These are phyloP conservation scores for Spathaspora sp. DNA, from an alignment of 805 yeast genomes.

Conservation along the genomic window DNA sequence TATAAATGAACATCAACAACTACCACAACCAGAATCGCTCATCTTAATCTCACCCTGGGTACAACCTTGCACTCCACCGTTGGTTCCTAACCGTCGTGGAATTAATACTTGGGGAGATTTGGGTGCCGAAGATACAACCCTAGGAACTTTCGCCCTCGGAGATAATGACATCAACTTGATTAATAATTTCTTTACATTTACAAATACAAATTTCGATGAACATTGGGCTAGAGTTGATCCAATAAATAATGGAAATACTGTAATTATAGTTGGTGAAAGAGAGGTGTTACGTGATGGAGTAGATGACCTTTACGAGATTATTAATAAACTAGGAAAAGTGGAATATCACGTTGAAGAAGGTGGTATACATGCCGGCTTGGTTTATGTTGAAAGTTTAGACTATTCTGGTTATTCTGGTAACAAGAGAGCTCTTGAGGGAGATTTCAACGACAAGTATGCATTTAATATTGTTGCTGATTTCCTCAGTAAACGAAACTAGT, in stretches of 20 bases:
- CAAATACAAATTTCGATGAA: conserved; percentile 17
- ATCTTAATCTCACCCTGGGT: conserved; percentile 34
- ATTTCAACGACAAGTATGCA: conserved; percentile 17
- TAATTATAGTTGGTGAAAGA: conserved; percentile 28
- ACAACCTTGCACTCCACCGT: conserved; percentile 23
- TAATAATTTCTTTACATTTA: conserved; percentile 18
- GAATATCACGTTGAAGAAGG: conserved; percentile 23
- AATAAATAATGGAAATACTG: conserved; percentile 14
- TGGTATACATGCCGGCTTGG: conserved; percentile 32
- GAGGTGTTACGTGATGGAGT: conserved; percentile 29
- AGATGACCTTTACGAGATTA: conserved; percentile 19
- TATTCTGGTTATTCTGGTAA: conserved; percentile 19
- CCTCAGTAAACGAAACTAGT: conserved; percentile 10
- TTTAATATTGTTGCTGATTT: conserved; percentile 6
- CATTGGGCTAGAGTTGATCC: conserved; percentile 26
- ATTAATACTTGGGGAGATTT: conserved; percentile 26
- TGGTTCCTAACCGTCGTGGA: conserved; percentile 19
- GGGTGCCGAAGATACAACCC: conserved; percentile 21
- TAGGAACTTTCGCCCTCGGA: conserved; percentile 33
- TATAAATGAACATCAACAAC: conserved; percentile 2
- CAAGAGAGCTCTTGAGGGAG: conserved; percentile 20
- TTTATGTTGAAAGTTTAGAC: conserved; percentile 33
- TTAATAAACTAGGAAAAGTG: conserved; percentile 17
- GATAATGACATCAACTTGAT: conserved; percentile 16
- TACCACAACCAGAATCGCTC: conserved; percentile 26